phyloP scores from a whole-genome alignment of 2,329 filamentous ascomycete genomes.

The Penicillium crustosum region DNA sequence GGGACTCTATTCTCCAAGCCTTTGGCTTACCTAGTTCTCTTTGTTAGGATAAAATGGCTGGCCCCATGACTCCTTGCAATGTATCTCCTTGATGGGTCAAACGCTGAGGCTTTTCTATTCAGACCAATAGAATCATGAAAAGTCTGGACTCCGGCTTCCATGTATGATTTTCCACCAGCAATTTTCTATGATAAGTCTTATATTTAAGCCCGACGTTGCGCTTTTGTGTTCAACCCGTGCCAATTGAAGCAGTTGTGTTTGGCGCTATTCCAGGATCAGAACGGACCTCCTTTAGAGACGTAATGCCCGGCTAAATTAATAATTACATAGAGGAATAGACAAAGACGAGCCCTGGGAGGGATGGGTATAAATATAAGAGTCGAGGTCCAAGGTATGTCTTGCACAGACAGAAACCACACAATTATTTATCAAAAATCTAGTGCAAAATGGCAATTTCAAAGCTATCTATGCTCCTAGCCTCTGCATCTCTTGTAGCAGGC shows the following conservation, averaged over 20 bases:
- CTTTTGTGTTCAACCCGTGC: background rate
- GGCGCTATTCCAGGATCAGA: constrained; percentile 17
- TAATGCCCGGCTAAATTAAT: background rate
- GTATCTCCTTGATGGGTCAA: background rate
- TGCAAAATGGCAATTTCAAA: constrained; percentile 29
- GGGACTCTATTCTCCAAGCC: background rate
- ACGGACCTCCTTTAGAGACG: constrained; percentile 6
- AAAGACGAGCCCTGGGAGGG: background rate
- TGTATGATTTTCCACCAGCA: constrained; percentile 1
- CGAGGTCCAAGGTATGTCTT: background rate
- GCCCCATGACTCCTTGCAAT: background rate
- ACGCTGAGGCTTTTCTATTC: background rate
- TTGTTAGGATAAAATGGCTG: background rate
- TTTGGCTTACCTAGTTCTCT: background rate
- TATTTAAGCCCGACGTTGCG: background rate
- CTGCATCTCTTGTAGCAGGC: constrained; percentile 33
- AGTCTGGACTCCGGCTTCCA: background rate
- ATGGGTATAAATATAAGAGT: background rate
- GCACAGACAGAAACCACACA: background rate
- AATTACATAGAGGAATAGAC: background rate
- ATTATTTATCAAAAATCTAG: background rate
- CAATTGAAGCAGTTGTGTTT: constrained; percentile 6
- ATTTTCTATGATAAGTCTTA: background rate
- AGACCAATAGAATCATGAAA: background rate
- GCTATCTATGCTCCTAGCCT: constrained; percentile 29